Evolutionary conservation across 345 rosid genomes (phyloP).

Genomic region (Combretum micranthum): DNA sequence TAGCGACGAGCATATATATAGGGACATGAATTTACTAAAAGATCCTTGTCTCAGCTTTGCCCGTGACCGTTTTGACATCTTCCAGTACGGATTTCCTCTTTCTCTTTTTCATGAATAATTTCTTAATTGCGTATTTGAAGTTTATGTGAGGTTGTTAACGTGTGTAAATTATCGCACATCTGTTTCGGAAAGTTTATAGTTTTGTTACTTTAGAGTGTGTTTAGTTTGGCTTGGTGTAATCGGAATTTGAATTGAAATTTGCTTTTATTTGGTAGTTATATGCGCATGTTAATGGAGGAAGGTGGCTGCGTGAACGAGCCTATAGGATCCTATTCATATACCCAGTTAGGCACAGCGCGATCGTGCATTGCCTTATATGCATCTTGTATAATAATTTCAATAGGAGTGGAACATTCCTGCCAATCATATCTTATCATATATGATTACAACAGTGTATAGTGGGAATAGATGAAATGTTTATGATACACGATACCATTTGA

Average conservation of each 20-base stretch:
- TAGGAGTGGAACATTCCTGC: too few relatives aligned
- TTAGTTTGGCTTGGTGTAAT: background rate
- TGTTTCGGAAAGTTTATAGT: background rate
- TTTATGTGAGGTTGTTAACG: too few relatives aligned
- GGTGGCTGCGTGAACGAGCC: background rate
- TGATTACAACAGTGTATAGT: too few relatives aligned
- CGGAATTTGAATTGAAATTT: background rate
- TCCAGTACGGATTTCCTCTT: constrained; percentile 31
- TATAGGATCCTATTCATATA: background rate
- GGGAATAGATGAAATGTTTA: too few relatives aligned
- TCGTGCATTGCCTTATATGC: too few relatives aligned
- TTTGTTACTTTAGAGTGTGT: background rate
- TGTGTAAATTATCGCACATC: too few relatives aligned
- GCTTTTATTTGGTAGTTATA: background rate
- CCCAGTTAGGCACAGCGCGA: too few relatives aligned
- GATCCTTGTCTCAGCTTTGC: constrained; percentile 84
- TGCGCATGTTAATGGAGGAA: background rate
- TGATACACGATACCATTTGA: too few relatives aligned
- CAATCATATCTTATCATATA: too few relatives aligned
- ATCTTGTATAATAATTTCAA: too few relatives aligned
- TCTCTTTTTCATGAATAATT: background rate
- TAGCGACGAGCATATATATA: constrained; percentile 16
- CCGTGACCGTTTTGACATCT: constrained; percentile 76
- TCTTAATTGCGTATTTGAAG: background rate
- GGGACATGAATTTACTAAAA: constrained; percentile 50